Evolutionary conservation across 2,329 filamentous ascomycete species (phyloP).

Genomic region (Huntiella moniliformis): DNA sequence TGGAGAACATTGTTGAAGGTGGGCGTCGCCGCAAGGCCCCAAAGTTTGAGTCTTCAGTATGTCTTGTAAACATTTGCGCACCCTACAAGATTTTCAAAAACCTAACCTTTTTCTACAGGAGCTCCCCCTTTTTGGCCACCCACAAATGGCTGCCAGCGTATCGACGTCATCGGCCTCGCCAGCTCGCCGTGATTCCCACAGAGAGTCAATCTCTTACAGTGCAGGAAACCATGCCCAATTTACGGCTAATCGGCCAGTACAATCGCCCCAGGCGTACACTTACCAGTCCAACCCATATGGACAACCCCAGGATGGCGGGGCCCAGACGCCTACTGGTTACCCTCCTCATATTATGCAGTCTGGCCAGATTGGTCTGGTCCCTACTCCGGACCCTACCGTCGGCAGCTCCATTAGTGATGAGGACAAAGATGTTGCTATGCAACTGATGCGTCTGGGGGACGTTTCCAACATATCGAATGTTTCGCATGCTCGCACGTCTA

Average conservation of each 20-base stretch:
- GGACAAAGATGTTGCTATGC: conserved; percentile 78
- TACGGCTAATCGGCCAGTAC: conserved; percentile 55
- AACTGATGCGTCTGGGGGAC: conserved; percentile 88
- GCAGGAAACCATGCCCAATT: conserved; percentile 64
- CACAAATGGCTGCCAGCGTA: conserved; percentile 80
- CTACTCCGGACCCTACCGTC: conserved; percentile 92
- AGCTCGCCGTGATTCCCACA: conserved; percentile 58
- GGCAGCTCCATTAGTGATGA: conserved; percentile 95
- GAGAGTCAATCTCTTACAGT: conserved; percentile 57
- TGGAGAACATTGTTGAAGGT: conserved; percentile 96
- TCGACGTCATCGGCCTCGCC: conserved; percentile 96
- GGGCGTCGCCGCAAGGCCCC: conserved; percentile 74
- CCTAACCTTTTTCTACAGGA: conserved; percentile 39
- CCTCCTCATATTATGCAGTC: no score
- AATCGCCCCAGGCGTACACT: conserved; percentile 63
- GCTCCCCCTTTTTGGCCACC: conserved; percentile 83
- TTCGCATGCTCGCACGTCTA: conserved; percentile 80
- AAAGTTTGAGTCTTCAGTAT: conserved; percentile 93
- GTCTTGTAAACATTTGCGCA: conserved; percentile 19
- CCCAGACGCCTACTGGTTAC: no score
- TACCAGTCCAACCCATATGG: conserved; percentile 23
- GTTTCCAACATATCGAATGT: conserved; percentile 54
- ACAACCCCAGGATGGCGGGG: no score
- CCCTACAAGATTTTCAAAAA: background rate
- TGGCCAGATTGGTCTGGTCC: conserved; percentile 37